Evolutionary conservation across 2,329 filamentous ascomycete genomes (phyloP).

Genomic region (Alternaria ventricosa): DNA sequence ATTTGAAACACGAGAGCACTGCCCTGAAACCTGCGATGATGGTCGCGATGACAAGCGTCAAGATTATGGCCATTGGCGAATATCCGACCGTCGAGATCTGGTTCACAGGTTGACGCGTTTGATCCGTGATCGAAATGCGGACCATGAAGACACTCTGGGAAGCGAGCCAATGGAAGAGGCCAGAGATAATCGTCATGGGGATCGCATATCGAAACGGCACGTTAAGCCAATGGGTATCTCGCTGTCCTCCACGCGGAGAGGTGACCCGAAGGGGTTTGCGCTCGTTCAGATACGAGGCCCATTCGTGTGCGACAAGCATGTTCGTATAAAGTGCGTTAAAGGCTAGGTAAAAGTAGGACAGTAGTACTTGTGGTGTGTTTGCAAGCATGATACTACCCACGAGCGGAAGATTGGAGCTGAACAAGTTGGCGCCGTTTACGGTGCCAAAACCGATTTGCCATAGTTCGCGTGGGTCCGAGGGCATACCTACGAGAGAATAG

Average conservation of each 20-base stretch:
- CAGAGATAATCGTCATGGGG: slow-evolving; percentile 44
- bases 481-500: slow-evolving; percentile 7
- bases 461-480: neutral
- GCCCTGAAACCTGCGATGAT: neutral
- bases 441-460: slow-evolving; percentile 19
- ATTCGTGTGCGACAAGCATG: slow-evolving; percentile 59
- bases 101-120: neutral
- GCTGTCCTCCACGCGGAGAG: slow-evolving; percentile 43
- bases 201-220: slow-evolving; percentile 49
- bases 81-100: neutral
- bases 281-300: slow-evolving; percentile 45
- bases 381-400: slow-evolving; percentile 45
- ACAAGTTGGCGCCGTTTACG: slow-evolving; percentile 17
- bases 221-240: slow-evolving; percentile 52
- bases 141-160: slow-evolving; percentile 54
- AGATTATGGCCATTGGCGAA: neutral
- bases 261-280: slow-evolving; percentile 51
- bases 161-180: slow-evolving; percentile 52
- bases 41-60: neutral
- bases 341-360: slow-evolving; percentile 55
- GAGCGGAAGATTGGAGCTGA: slow-evolving; percentile 4
- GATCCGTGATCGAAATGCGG: neutral
- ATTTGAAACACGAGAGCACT: neutral
- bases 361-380: slow-evolving; percentile 56
- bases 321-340: slow-evolving; percentile 57